Evolutionary conservation across 129 eudicot genomes (phyloP), one percentile per base, ranked within the genome.

Genomic region (Silybum marianum): DNA sequence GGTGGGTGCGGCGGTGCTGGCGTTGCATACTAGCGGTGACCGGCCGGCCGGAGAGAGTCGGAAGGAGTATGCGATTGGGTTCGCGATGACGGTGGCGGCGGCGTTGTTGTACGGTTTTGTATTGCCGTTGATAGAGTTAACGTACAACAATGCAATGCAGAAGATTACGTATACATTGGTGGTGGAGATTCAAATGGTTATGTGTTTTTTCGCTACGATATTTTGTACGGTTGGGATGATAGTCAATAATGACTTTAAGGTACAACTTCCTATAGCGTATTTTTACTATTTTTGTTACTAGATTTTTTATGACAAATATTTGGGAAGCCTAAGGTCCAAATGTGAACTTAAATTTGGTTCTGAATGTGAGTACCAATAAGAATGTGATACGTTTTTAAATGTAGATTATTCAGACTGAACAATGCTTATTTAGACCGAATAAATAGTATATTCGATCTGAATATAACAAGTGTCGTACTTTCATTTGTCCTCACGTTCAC

Each of bases 151-250:
- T 72, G 87, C 90, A 0, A 87, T 81, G 28, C 89, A 85, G 51
- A 74, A 77, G 23, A 72, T 91, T 13, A 82, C 89, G 19, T 88
- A 84, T 70, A 81, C 90, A 0, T 51, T 91, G 80, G 92, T 91
- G 39, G 22, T 91, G 89, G 95, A 91, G 79, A 76, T 91, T 71
- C 92, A 91, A 82, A 18, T 83, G 67, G 85, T 91, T 4, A 82
- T 88, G 88, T 84, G 88, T 67, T 76, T 91, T 21, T 80, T 84
- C 60, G 89, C 95, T 16, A 86, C 95, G 0, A 70, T 73, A 6
- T 72, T 88, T 48, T 90, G 95, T 69, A 21, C 72, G 5, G 36
- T 88, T 0, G 92, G 92, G 12, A 91, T 91, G 95, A 42, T 79
- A 10, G 4, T 73, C 76, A 80, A 85, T 81, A 81, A 85, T 26